Evolutionary conservation across 2,329 filamentous ascomycete species (phyloP).

Genomic region (Neophaeococcomyces aloes): DNA sequence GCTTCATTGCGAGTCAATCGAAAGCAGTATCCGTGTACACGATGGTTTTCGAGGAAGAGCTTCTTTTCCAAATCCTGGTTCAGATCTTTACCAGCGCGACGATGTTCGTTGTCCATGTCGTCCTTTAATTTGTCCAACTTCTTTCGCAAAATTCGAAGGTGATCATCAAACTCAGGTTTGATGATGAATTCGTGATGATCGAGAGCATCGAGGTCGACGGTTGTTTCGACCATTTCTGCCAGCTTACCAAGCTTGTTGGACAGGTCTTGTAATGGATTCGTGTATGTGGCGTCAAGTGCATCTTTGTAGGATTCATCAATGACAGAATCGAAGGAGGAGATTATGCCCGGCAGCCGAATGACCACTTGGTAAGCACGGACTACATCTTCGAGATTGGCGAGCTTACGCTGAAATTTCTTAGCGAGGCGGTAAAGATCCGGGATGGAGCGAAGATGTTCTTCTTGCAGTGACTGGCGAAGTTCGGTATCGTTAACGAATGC

Average conservation of each 20-base stretch:
- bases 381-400: slow-evolving; percentile 88
- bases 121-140: slow-evolving; percentile 75
- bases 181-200: slow-evolving; percentile 98
- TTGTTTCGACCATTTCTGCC: slow-evolving; percentile 97
- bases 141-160: slow-evolving; percentile 74
- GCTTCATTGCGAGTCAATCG: slow-evolving; percentile 83
- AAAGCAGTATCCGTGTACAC: slow-evolving; percentile 93
- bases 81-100: slow-evolving; percentile 65
- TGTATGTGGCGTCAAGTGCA: slow-evolving; percentile 78
- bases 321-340: slow-evolving; percentile 77
- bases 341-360: slow-evolving; percentile 80
- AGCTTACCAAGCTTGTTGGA: slow-evolving; percentile 72
- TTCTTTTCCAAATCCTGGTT: slow-evolving; percentile 95
- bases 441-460: slow-evolving; percentile 84
- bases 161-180: slow-evolving; percentile 94
- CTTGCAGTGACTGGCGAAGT: slow-evolving; percentile 88
- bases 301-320: slow-evolving; percentile 93
- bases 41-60: slow-evolving; percentile 92
- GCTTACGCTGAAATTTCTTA: slow-evolving; percentile 87
- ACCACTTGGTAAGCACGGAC: slow-evolving; percentile 91
- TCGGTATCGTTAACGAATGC: slow-evolving; percentile 90
- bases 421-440: slow-evolving; percentile 88
- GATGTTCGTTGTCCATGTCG: slow-evolving; percentile 76
- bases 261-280: slow-evolving; percentile 64
- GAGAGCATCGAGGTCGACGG: slow-evolving; percentile 86